Conservation (phyloP, 495 filamentous ascomycete genomes). For the Physcia stellaris region DNA sequence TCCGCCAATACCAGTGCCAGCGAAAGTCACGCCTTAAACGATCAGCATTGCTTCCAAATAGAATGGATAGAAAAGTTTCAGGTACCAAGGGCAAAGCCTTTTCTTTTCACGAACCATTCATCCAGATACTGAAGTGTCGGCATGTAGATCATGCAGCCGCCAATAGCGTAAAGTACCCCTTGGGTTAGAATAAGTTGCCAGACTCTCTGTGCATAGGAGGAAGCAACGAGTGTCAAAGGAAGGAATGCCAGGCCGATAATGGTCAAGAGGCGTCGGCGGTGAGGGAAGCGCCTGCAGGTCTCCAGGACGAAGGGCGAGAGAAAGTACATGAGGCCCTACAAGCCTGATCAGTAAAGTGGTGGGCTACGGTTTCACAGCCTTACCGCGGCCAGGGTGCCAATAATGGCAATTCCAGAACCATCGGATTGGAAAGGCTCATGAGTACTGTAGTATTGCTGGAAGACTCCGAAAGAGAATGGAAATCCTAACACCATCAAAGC, state of each 20-base stretch:
- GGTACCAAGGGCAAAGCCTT: constrained; percentile 34
- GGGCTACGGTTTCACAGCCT: not conserved
- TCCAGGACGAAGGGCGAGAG: constrained; percentile 30
- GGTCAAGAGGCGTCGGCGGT: constrained; percentile 22
- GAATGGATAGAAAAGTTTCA: too few relatives aligned
- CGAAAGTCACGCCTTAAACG: constrained; percentile 30
- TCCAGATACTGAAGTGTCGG: constrained; percentile 36
- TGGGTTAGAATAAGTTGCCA: constrained; percentile 35
- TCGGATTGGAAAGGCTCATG: constrained; percentile 31
- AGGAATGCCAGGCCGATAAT: constrained; percentile 31
- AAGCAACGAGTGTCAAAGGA: constrained; percentile 20
- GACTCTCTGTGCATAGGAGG: constrained; percentile 31
- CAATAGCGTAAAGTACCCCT: constrained; percentile 35
- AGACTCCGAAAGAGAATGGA: constrained; percentile 47
- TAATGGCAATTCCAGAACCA: constrained; percentile 27
- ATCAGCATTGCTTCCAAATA: too few relatives aligned
- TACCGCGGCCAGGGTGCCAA: constrained; percentile 34
- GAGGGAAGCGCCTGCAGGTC: constrained; percentile 27
- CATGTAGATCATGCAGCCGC: constrained; percentile 29
- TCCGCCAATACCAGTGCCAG: constrained; percentile 29
- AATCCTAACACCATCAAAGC: constrained; percentile 39
- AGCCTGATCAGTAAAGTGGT: not conserved
- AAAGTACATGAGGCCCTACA: constrained; percentile 37
- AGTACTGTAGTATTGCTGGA: constrained; percentile 40
- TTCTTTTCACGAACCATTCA: constrained; percentile 39